Conservation (phyloP, 176 grass and related monocot species). For the Bromus sterilis region DNA sequence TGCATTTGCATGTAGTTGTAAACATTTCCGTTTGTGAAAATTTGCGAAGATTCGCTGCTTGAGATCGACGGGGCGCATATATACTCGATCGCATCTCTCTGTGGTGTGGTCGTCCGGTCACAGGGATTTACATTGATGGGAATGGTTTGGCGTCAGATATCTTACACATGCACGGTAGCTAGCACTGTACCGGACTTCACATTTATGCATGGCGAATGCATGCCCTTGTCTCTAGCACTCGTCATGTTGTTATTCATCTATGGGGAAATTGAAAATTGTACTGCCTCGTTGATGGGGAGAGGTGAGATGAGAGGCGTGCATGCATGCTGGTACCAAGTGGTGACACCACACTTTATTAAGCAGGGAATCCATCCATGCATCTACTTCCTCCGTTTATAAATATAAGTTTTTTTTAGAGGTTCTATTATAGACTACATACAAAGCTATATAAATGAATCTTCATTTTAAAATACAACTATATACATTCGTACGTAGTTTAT, state of each 20-base stretch:
- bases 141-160: constrained; percentile 42
- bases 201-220: constrained; percentile 29
- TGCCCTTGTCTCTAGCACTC: constrained; percentile 44
- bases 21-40: neutral
- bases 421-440: no score
- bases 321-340: constrained; percentile 25
- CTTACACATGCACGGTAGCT: constrained; percentile 24
- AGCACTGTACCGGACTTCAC: constrained; percentile 35
- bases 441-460: no score
- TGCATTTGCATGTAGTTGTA: neutral
- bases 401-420: no score
- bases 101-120: neutral
- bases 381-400: no score
- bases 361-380: neutral
- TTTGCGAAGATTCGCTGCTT: neutral
- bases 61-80: no score
- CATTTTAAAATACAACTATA: no score
- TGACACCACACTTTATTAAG: constrained; percentile 36
- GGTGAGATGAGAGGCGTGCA: neutral
- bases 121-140: constrained; percentile 40
- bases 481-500: no score
- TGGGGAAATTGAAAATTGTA: neutral
- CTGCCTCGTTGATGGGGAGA: constrained; percentile 15
- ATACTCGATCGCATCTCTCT: neutral
- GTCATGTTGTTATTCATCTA: constrained; percentile 34